Evolutionary conservation across 441 rosid species (phyloP).

Genomic region (Arabidopsis lyrata): DNA sequence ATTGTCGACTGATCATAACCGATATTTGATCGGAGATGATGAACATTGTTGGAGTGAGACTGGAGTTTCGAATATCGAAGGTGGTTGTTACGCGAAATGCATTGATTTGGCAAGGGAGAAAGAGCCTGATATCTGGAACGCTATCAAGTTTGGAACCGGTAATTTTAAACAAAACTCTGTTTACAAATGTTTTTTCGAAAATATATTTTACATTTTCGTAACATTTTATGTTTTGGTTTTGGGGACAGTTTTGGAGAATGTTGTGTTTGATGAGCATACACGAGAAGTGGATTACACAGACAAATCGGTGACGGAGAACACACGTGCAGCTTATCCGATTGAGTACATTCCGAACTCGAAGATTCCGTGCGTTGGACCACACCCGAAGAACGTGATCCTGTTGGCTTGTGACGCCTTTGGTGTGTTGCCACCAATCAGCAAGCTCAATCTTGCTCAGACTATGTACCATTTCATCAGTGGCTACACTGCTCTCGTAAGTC

Average conservation of each 20-base stretch:
- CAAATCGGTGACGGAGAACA: constrained; percentile 92
- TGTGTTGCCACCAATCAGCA: constrained; percentile 98
- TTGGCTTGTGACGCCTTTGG: constrained; percentile 97
- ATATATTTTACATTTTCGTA: too few species aligned
- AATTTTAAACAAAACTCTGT: background rate
- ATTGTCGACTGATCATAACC: constrained; percentile 89
- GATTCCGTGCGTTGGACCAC: constrained; percentile 91
- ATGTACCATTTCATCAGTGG: constrained; percentile 99
- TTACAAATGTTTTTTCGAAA: background rate
- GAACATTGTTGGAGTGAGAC: constrained; percentile 94
- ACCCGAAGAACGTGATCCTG: constrained; percentile 89
- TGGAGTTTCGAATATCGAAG: constrained; percentile 96
- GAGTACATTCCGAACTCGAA: constrained; percentile 93
- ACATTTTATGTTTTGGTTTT: background rate
- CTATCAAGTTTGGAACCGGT: constrained; percentile 96
- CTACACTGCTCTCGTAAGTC: constrained; percentile 78
- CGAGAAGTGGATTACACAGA: constrained; percentile 84
- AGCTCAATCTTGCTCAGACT: constrained; percentile 83
- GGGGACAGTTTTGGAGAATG: constrained; percentile 78
- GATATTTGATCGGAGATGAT: constrained; percentile 92
- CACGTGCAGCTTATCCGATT: constrained; percentile 96
- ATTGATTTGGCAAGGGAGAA: constrained; percentile 88
- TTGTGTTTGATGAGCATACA: constrained; percentile 90
- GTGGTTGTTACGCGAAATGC: constrained; percentile 98
- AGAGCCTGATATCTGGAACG: constrained; percentile 97